A percentile compares a stretch with the other conserved stretches of the same genome.
Conservation (phyloP, 129 eudicot species). For the Artemisia argyi region DNA sequence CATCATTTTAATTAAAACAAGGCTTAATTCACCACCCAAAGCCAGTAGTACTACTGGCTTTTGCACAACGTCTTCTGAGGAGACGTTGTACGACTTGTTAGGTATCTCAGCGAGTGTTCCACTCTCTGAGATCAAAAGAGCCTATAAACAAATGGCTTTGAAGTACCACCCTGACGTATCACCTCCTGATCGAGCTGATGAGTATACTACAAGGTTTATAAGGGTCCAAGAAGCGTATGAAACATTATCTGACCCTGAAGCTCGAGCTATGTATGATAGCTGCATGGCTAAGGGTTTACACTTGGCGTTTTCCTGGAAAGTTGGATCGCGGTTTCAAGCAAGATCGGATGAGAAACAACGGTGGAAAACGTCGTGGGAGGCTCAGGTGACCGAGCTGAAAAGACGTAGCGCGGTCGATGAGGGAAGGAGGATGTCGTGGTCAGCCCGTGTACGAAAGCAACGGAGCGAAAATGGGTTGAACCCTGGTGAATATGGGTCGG, state of each 20-base stretch:
- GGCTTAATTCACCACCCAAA: background rate
- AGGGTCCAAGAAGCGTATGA: conserved; percentile 55
- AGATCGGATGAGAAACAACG: conserved; percentile 33
- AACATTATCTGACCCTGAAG: conserved; percentile 54
- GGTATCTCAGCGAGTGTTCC: conserved; percentile 45
- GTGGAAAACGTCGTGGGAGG: conserved; percentile 49
- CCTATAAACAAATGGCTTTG: conserved; percentile 53
- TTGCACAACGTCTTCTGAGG: background rate
- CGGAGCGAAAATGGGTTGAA: background rate
- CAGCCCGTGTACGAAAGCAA: conserved; percentile 38
- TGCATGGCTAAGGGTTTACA: conserved; percentile 34
- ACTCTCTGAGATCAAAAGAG: conserved; percentile 45
- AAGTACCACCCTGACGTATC: conserved; percentile 64
- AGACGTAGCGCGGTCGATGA: conserved; percentile 35
- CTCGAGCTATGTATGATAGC: conserved; percentile 49
- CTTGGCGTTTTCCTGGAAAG: conserved; percentile 26
- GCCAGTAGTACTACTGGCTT: conserved; percentile 13
- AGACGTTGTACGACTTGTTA: conserved; percentile 46
- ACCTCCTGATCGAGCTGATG: conserved; percentile 37
- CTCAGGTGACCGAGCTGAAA: conserved; percentile 45
- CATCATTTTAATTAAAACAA: too few species aligned
- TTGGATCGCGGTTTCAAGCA: conserved; percentile 23
- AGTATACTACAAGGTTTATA: conserved; percentile 46
- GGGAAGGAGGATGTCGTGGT: conserved; percentile 35
- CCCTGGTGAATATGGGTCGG: background rate